Conservation (phyloP, 2,329 filamentous ascomycete genomes). For the Aspergillus brasiliensis region DNA sequence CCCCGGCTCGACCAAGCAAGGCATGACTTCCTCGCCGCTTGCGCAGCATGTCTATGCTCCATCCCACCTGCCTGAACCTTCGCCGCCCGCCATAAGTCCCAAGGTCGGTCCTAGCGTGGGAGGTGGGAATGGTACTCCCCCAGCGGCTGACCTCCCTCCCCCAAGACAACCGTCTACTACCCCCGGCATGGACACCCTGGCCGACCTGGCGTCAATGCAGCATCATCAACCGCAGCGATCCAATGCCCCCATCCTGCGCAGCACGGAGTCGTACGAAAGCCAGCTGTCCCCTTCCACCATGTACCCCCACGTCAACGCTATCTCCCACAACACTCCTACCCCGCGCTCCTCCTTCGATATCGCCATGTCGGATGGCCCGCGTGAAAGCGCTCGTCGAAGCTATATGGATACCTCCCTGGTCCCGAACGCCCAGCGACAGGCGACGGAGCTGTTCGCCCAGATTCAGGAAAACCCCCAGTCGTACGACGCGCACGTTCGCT, state of each 20-base stretch:
- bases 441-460: slow-evolving; percentile 44
- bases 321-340: slow-evolving; percentile 42
- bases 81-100: slow-evolving; percentile 40
- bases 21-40: slow-evolving; percentile 45
- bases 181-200: slow-evolving; percentile 52
- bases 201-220: slow-evolving; percentile 52
- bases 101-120: slow-evolving; percentile 28
- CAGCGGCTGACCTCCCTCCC: slow-evolving; percentile 36
- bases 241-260: slow-evolving; percentile 41
- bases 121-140: slow-evolving; percentile 39
- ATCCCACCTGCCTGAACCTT: slow-evolving; percentile 39
- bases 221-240: slow-evolving; percentile 47
- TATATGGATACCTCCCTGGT: slow-evolving; percentile 46
- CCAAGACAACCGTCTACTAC: slow-evolving; percentile 48
- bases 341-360: slow-evolving; percentile 49
- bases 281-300: slow-evolving; percentile 48
- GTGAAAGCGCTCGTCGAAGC: slow-evolving; percentile 42
- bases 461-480: slow-evolving; percentile 50
- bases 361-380: slow-evolving; percentile 47
- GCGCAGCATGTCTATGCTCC: slow-evolving; percentile 46
- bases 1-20: slow-evolving; percentile 34
- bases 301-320: slow-evolving; percentile 41
- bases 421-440: slow-evolving; percentile 42
- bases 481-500: slow-evolving; percentile 50
- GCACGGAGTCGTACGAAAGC: slow-evolving; percentile 45